These are phyloP conservation scores for Gloeostereum incarnatum DNA, from an alignment of 768 basidiomycete species.

Conservation along the genomic window DNA sequence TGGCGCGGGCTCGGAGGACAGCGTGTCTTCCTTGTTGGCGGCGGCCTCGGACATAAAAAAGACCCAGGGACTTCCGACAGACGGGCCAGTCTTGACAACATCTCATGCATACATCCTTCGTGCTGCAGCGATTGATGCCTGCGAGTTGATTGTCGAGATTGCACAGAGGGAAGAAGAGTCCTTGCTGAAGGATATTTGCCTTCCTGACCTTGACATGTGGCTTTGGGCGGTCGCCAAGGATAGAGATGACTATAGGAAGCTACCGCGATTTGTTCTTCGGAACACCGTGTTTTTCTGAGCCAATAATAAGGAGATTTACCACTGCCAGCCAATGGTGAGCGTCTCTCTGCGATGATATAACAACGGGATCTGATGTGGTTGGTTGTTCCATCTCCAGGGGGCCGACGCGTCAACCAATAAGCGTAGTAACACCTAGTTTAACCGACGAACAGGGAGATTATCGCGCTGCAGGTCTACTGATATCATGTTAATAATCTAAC, in stretches of 20 bases:
- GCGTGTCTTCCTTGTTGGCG: conserved; percentile 31
- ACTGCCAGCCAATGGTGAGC: no score
- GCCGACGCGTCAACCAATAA: no score
- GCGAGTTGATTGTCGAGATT: conserved; percentile 53
- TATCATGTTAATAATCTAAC: no score
- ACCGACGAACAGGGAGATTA: no score
- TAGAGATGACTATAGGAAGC: conserved; percentile 54
- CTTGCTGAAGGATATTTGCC: conserved; percentile 51
- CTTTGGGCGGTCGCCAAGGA: conserved; percentile 82
- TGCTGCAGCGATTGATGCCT: conserved; percentile 74
- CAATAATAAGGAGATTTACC: no score
- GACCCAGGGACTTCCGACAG: conserved; percentile 14
- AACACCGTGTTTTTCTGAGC: conserved; percentile 63
- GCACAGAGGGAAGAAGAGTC: conserved; percentile 30
- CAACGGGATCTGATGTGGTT: no score
- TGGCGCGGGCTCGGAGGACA: conserved; percentile 26
- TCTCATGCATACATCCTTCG: conserved; percentile 67
- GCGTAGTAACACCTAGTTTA: no score
- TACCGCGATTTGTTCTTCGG: conserved; percentile 58
- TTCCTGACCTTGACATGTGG: conserved; percentile 66
- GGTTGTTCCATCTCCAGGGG: no score
- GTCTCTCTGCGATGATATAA: no score
- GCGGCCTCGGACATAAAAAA: conserved; percentile 8
- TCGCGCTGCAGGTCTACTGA: no score
- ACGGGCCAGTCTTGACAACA: conserved; percentile 43